Evolutionary conservation across 352 stramenopile species (phyloP), one percentile per base, ranked within the genome.

Genomic region (Globisporangium paddicum): DNA sequence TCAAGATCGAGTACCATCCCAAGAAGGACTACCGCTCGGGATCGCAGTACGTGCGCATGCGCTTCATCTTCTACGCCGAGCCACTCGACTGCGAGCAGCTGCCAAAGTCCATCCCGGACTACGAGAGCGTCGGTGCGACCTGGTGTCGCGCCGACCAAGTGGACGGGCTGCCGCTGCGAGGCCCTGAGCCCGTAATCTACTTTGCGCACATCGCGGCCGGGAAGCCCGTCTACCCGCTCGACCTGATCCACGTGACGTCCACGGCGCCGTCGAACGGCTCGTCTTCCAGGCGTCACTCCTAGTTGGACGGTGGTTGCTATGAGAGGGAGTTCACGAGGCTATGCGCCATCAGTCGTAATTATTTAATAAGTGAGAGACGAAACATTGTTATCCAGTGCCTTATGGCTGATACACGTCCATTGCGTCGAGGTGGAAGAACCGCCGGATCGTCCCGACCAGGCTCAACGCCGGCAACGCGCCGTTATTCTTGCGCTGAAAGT

Each of bases 41-140:
- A 13, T 73, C 69, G 55, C 71, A 86, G 49, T 94, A 94, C 41
- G 85, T 94, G 30, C 82, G 85, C 55, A 92, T 95, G 85, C 85
- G 85, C 34, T 92, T 95, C 60, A 78, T 95, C 41, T 93, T 92
- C 56, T 86, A 87, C 55, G 85, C 81, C 30, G 83, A 93, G 58
- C 85, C 85, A 13, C 18, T 92, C 26, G 73, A 95, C 60, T 84
- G 74, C 47, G 75, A 89, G 49, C 82, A 93, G 56, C 71, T 81
- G 9, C 85, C 85, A 13, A 95, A 95, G 61, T 93, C 82, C 5
- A 93, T 95, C 53, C 85, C 85, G n/a, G 82, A 95, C 52, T 95
- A 93, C 47, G 85, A 95, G 63, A 95, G 85, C 46, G 82, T 76
- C 13, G 85, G 85, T 6, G 85, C 85, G 16, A 88, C 83, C 40